Evolutionary conservation across 78 protist species (phyloP).

Genomic region (Parvularia atlantis): DNA sequence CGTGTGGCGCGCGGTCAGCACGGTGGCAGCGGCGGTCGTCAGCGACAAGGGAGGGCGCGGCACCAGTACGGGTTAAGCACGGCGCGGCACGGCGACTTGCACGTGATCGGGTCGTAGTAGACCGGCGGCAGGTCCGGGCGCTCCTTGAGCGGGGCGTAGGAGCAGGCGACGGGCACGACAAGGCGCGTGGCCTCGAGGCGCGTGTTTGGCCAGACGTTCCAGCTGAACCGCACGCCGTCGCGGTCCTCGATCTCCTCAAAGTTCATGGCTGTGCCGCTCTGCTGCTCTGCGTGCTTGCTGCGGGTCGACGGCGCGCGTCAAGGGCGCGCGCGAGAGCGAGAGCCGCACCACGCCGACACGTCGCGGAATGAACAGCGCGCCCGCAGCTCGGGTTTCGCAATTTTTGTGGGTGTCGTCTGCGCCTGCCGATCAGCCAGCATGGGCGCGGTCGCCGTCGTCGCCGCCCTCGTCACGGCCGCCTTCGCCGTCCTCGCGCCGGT

Average conservation of each 20-base stretch:
- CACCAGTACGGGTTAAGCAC: slow-evolving; percentile 85
- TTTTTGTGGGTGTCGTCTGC: too few relatives aligned
- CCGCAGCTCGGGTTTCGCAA: too few relatives aligned
- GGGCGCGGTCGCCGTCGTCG: too few relatives aligned
- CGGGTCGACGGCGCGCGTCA: too few relatives aligned
- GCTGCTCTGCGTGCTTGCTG: too few relatives aligned
- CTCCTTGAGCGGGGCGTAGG: slow-evolving; percentile 85
- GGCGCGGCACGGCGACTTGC: slow-evolving; percentile 63
- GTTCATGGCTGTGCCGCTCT: too few relatives aligned
- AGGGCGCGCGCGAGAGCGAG: too few relatives aligned
- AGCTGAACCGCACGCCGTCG: slow-evolving; percentile 82
- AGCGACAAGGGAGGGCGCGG: background rate
- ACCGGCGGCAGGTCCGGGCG: slow-evolving; percentile 41
- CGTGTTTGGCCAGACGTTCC: slow-evolving; percentile 68
- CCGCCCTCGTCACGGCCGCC: too few relatives aligned
- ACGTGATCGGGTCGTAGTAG: slow-evolving; percentile 79
- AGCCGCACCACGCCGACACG: too few relatives aligned
- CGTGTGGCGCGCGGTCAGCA: background rate
- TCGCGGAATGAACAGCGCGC: too few relatives aligned
- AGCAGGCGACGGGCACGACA: slow-evolving; percentile 84
- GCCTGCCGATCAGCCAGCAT: too few relatives aligned
- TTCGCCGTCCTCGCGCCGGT: too few relatives aligned
- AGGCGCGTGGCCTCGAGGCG: slow-evolving; percentile 40
- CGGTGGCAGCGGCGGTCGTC: background rate
- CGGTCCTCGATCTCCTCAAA: slow-evolving; percentile 12